Evolutionary conservation across 2,329 filamentous ascomycete genomes (phyloP), one percentile per base, ranked within the genome.

Genomic region (Colletotrichum horii): DNA sequence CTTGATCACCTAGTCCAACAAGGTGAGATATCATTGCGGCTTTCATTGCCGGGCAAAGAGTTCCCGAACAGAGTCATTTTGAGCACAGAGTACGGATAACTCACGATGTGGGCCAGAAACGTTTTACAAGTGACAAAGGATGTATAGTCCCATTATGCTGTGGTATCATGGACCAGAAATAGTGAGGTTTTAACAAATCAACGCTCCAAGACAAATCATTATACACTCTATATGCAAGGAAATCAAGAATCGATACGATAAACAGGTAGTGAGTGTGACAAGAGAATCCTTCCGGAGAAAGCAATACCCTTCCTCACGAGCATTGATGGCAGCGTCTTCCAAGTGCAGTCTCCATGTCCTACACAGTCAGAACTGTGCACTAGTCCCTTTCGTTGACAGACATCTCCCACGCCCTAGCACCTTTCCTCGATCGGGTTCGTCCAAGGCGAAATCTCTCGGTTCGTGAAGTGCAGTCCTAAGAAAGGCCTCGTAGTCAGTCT

Each of bases 401-500:
- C 12, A 60, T 30, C 28, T 75, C 68, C 69, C 68, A 66, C 6
- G 68, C 68, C 22, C 62, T 62, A n/a, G 55, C 38, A 8, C 73
- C 62, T 4, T 75, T 66, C 16, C 62, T 58, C 55, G 69, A 75
- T 64, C 38, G 24, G n/a, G 38, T 75, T 43, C 62, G 73, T 64
- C 38, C 38, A 34, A 64, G 69, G 28, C 56, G 62, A 16, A 75
- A 71, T 67, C 56, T 34, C 30, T 36, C 71, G 22, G 67, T 74
- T 48, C 69, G 71, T 24, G 48, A 38, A 34, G 60, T 58, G 28
- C 26, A 32, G 48, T 74, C 71, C 71, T 74, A 71, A 30, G 32
- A 30, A 60, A 30, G 71, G 48, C 19, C 43, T 69, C 48, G 58
- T 66, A 26, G 60, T 74, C 67, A 74, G 67, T 61, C 66, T 74